Evolutionary conservation across 2,329 filamentous ascomycete species (phyloP), one percentile per base, ranked within the genome.

Genomic region (Colletotrichum cordylinicola): DNA sequence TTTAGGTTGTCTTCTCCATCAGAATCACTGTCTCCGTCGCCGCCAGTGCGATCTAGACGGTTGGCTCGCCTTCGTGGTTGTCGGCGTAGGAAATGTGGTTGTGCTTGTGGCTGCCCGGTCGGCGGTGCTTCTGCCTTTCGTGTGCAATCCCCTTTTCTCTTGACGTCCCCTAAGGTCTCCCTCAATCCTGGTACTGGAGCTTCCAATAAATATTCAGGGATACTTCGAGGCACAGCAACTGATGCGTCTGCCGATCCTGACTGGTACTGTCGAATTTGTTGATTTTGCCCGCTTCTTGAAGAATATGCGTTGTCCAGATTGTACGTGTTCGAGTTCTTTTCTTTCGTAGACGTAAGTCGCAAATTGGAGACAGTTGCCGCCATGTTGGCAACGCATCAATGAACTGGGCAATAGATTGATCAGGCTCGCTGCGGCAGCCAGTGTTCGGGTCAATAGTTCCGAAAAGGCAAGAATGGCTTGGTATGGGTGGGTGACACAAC

Each of bases 11-110:
- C 6, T 10, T 48, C 18, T 21, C 39, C 10, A n/a, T 48, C 39
- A 6, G 39, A 48, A 21, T n/a, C 18, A 3, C 39, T 48, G 9
- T 48, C 2, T 0, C 0, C 2, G 0, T 43, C 18, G 1, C n/a
- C 4, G 4, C 8, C 8, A n/a, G 16, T 1, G 8, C 3, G 39
- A 8, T 43, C 39, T n/a, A 2, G 18, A n/a, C 18, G 16, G 37
- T n/a, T 43, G 39, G 2, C 6, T 6, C 5, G 39, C 3, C 39
- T n/a, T n/a, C 9, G 39, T 6, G 39, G 18, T 2, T 43, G 18
- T 43, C 39, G 18, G 5, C 39, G 39, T 43, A n/a, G 39, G 2
- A 43, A 43, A 2, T 10, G 5, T 43, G 1, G 18, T 10, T 12
- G 39, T 43, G 39, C 2, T 6, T 43, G 39, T 12, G 39, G 39